Evolutionary conservation across 345 rosid genomes (phyloP).

Genomic region (Microcos paniculata): DNA sequence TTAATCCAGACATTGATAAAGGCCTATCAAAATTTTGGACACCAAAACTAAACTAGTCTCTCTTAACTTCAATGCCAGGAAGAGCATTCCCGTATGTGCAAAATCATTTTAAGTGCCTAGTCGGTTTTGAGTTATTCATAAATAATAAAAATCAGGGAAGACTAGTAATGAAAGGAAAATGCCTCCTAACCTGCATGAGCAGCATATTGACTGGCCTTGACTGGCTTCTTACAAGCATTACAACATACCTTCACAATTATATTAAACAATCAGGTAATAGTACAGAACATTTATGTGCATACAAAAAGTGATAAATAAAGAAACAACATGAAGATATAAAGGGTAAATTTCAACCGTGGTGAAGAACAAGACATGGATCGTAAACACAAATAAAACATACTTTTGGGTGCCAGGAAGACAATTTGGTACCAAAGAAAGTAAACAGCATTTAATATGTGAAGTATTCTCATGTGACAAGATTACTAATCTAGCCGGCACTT

Average conservation of each 20-base stretch:
- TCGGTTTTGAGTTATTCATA: background rate
- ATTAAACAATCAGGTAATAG: constrained; percentile 18
- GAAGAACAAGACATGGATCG: background rate
- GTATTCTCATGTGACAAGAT: background rate
- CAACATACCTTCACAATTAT: constrained; percentile 52
- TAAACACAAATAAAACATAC: background rate
- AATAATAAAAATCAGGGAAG: background rate
- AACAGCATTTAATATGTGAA: background rate
- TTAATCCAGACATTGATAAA: background rate
- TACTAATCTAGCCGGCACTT: background rate
- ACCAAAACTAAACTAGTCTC: background rate
- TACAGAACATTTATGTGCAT: background rate
- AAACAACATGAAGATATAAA: background rate
- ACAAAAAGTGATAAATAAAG: constrained; percentile 1
- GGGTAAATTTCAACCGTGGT: background rate
- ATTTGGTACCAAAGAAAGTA: background rate
- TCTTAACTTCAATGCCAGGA: background rate
- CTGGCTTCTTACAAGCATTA: constrained; percentile 73
- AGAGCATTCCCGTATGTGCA: background rate
- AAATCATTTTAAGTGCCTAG: background rate
- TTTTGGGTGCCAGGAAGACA: background rate
- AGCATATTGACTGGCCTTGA: constrained; percentile 60
- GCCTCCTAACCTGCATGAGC: constrained; percentile 60
- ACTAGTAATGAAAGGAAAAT: constrained; percentile 11
- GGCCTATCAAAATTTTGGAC: background rate